Evolutionary conservation across 169 alveolate species (phyloP).

Genomic region (Plasmodium vinckei): DNA sequence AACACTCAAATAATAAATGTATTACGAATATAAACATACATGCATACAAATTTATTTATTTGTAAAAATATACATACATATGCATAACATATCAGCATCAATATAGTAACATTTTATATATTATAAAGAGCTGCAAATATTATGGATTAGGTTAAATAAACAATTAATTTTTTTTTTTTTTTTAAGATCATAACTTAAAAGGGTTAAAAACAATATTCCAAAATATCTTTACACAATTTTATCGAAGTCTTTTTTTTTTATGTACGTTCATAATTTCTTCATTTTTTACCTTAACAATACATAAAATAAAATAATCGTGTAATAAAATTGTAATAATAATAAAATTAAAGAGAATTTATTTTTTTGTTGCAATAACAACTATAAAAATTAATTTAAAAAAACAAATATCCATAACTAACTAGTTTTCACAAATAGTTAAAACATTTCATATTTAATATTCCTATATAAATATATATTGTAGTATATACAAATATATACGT

Average conservation of each 20-base stretch:
- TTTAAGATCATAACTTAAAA: slow-evolving; percentile 14
- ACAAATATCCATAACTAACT: background rate
- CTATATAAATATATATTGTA: background rate
- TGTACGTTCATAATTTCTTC: background rate
- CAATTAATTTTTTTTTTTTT: background rate
- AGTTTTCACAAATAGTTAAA: slow-evolving; percentile 12
- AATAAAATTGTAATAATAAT: background rate
- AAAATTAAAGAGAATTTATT: slow-evolving; percentile 13
- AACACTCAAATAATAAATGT: no score
- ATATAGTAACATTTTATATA: slow-evolving; percentile 18
- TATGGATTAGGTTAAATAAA: background rate
- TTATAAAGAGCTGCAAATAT: slow-evolving; percentile 4
- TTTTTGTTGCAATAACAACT: slow-evolving; percentile 36
- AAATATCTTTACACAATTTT: background rate
- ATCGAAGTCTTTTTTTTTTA: slow-evolving; percentile 15
- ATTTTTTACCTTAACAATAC: background rate
- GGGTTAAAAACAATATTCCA: slow-evolving; percentile 16
- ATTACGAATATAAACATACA: slow-evolving; percentile 3
- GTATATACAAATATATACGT: background rate
- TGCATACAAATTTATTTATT: background rate
- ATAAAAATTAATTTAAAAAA: slow-evolving; percentile 11
- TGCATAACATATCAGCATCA: slow-evolving; percentile 9
- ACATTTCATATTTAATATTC: background rate
- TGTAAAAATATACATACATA: slow-evolving; percentile 9
- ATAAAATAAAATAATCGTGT: background rate